These are phyloP conservation scores for Sporothrix pallida DNA, from an alignment of 2,329 filamentous ascomycete species.

Conservation along the genomic window DNA sequence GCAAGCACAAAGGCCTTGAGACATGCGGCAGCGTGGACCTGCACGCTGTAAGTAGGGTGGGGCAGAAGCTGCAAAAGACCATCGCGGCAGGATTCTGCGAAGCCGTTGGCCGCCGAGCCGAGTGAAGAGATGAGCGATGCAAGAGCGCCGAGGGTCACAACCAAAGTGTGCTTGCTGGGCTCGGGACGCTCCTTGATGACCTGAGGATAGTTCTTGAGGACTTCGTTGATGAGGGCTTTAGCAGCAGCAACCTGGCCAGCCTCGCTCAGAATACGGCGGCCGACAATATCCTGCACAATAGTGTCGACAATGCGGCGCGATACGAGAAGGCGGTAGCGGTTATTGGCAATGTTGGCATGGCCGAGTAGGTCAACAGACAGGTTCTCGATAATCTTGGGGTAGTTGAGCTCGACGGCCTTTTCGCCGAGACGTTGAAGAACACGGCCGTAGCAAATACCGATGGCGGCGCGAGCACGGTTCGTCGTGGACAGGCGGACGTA, in stretches of 20 bases:
- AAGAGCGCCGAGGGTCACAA: constrained; percentile 78
- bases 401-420: constrained; percentile 81
- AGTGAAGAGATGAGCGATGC: constrained; percentile 78
- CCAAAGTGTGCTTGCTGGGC: constrained; percentile 84
- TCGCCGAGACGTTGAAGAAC: constrained; percentile 80
- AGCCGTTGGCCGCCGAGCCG: constrained; percentile 77
- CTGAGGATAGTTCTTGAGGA: constrained; percentile 94
- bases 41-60: constrained; percentile 95
- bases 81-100: constrained; percentile 85
- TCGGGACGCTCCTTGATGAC: constrained; percentile 84
- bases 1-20: constrained; percentile 86
- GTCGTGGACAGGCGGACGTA: constrained; percentile 80
- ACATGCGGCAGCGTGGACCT: constrained; percentile 85
- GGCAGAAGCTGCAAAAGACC: constrained; percentile 87
- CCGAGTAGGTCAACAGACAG: constrained; percentile 81
- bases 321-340: constrained; percentile 85
- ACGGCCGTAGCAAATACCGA: constrained; percentile 86
- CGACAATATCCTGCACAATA: constrained; percentile 82
- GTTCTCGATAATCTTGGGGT: constrained; percentile 79
- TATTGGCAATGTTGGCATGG: constrained; percentile 75
- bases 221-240: constrained; percentile 79
- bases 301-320: constrained; percentile 84
- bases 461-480: constrained; percentile 79
- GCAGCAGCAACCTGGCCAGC: constrained; percentile 85
- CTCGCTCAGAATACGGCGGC: constrained; percentile 81